Base-by-base conservation (phyloP, 106 monocot genomes). In the Dioscorea dumetorum region DNA sequence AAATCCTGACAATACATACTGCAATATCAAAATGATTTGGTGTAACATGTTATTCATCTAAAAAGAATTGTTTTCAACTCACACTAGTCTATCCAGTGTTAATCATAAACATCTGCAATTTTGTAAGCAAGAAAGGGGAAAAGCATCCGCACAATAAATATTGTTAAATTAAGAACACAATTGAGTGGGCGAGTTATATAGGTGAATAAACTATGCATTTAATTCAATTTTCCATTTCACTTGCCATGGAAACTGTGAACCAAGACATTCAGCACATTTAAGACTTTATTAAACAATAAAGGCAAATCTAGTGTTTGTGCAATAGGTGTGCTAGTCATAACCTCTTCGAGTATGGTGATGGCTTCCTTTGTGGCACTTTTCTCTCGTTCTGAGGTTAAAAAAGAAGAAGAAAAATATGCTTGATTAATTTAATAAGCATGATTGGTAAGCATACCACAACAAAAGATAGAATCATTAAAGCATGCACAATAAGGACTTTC, bases 361-460 rank as follows among this genome's bases (percentile, higher is more conserved):
- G 82, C 91, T 73, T 97, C 95, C 77, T 97, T 97, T 18, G 95
- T 97, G 28, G 95, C 95, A 81, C 95, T 97, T 84, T 97, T 97
- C 84, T 91, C 91, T 18, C 95, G 83, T 71, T 89, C 95, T 97
- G 83, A 62, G 82, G 56, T 18, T 34, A 71, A 14, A 71, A 52
- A 74, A 18, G 8, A 48, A 23, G n/a, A 0, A 49, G 5, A 57
- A 22, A 32, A 67, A 22, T 21, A n/a, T 54, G 4, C 8, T 4
- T 11, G 19, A 14, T 51, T 11, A 24, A 22, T 19, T 54, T 54
- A 19, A 54, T 19, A 19, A 54, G 15, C 15, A 19, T 19, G 18
- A 54, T 41, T 14, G 15, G 15, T 14, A 54, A 54, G 54, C 5
- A 18, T 16, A 54, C 54, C 9, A 54, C 24, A 57, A 2, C 32